A percentile compares a stretch with the other conserved stretches of the same genome.
phyloP scores from a whole-genome alignment of 2,329 filamentous ascomycete genomes.

The Fusarium acutatum region DNA sequence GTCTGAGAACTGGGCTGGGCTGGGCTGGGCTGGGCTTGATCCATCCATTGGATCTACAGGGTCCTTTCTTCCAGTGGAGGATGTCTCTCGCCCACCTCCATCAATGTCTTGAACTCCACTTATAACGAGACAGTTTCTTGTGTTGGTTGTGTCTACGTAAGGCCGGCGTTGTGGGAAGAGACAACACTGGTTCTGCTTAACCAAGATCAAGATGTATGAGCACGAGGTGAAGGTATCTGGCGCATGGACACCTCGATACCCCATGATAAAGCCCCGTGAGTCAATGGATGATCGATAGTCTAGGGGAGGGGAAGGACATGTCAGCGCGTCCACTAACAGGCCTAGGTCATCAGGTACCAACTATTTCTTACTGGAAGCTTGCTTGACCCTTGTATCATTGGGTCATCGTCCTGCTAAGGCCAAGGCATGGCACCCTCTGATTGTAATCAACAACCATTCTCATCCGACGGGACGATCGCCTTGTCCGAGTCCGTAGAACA shows the following conservation, averaged over 20 bases:
- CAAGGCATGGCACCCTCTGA: not conserved
- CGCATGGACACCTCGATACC: constrained; percentile 20
- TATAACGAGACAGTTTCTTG: constrained; percentile 3
- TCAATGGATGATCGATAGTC: not conserved
- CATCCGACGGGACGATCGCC: not conserved
- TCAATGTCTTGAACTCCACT: constrained; percentile 29
- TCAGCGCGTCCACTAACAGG: constrained; percentile 13
- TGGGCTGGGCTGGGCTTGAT: constrained; percentile 4
- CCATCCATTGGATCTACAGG: constrained; percentile 39
- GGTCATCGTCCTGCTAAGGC: constrained; percentile 1
- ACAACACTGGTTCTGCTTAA: not conserved
- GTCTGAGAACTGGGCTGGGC: not conserved
- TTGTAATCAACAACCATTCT: not conserved
- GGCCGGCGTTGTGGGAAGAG: not conserved
- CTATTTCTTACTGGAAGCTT: not conserved
- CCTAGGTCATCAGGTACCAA: constrained; percentile 15
- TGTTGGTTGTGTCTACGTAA: constrained; percentile 5
- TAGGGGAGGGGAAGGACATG: not conserved
- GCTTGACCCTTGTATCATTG: not conserved
- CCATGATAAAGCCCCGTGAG: constrained; percentile 30
- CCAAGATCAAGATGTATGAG: constrained; percentile 7
- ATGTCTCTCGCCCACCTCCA: constrained; percentile 22
- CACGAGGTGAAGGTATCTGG: constrained; percentile 13
- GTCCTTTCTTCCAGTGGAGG: constrained; percentile 29
- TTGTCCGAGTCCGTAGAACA: not conserved